Base-by-base conservation (phyloP, 163 green algal species). In the Scenedesmus sp. region DNA sequence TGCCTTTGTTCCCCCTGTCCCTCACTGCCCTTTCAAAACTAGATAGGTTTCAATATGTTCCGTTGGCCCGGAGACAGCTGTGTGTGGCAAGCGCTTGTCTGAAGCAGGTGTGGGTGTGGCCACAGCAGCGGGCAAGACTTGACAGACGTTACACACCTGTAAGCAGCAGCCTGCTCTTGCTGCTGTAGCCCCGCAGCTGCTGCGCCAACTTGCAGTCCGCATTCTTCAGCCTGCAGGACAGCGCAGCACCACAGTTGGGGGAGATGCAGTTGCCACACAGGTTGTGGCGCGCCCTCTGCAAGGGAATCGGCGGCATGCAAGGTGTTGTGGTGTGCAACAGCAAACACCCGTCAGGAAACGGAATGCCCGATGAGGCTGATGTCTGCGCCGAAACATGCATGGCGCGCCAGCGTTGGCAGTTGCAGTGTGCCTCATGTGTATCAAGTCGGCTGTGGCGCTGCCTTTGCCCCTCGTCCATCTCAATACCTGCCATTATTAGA, bases 391-490 rank as follows among this genome's bases (percentile, higher is more conserved):
- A 18, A 18, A 56, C 46, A 56, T 56, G 46, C 46, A 56, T 56
- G 7, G 46, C 10, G 46, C 10, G n/a, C n/a, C n/a, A 56, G 10
- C 46, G 10, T 56, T 7, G 46, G 46, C 7, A 68, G 15, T 7
- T 30, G 56, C 56, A 30, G 16, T 7, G 56, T 68, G 56, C 15
- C 56, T 6, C 15, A 68, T 10, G 46, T 56, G 7, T 56, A 10
- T 7, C 46, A 56, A 56, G 46, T 10, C n/a, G n/a, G n/a, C 1
- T 61, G 51, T 61, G 5, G 20, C 51, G 22, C 59, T 72, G 80
- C 85, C 70, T 90, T 87, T 97, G 96, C 0, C 96, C 97, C 93
- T 99, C 98, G 88, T 99, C 98, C n/a, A 99, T 88, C 43, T 99
- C 95, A 46, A 98, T 88, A 78, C 96, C 93, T 9, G 85, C 33